Percentiles rank a stretch among this genome's conserved stretches.
Evolutionary conservation across 768 basidiomycete genomes (phyloP).

Genomic region (Boletus pseudo-olivaceus): DNA sequence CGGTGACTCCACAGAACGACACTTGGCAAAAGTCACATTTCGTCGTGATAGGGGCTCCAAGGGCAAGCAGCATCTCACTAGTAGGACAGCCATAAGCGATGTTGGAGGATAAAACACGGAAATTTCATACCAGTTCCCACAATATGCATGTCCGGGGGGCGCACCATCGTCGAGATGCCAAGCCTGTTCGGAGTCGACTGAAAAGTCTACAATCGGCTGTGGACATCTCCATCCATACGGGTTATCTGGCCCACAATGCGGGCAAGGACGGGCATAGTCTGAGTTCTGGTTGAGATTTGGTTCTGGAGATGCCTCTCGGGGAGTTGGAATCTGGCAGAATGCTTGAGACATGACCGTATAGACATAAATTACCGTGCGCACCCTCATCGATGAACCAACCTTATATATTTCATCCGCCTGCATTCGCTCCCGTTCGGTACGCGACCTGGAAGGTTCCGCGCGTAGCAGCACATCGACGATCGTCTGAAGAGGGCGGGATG

Average conservation of each 20-base stretch:
- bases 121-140: slow-evolving; percentile 71
- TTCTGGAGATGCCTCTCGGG: slow-evolving; percentile 73
- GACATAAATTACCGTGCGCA: slow-evolving; percentile 32
- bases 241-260: slow-evolving; percentile 70
- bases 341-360: neutral
- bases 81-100: neutral
- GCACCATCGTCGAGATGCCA: slow-evolving; percentile 76
- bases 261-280: slow-evolving; percentile 75
- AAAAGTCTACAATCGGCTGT: slow-evolving; percentile 74
- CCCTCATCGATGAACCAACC: slow-evolving; percentile 57
- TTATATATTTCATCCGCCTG: slow-evolving; percentile 84
- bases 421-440: slow-evolving; percentile 64
- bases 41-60: slow-evolving; percentile 71
- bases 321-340: slow-evolving; percentile 60
- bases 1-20: slow-evolving; percentile 77
- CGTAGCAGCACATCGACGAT: slow-evolving; percentile 71
- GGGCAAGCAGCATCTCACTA: slow-evolving; percentile 73
- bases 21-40: slow-evolving; percentile 83
- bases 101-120: neutral
- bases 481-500: slow-evolving; percentile 69
- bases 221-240: slow-evolving; percentile 78
- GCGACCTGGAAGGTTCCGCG: slow-evolving; percentile 62
- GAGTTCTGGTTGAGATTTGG: slow-evolving; percentile 61
- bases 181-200: slow-evolving; percentile 61
- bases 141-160: slow-evolving; percentile 77